A percentile compares a stretch with the other conserved stretches of the same genome.
phyloP scores from a whole-genome alignment of 1,284 basidiomycete genomes.

The Fomitopsis pinicola region DNA sequence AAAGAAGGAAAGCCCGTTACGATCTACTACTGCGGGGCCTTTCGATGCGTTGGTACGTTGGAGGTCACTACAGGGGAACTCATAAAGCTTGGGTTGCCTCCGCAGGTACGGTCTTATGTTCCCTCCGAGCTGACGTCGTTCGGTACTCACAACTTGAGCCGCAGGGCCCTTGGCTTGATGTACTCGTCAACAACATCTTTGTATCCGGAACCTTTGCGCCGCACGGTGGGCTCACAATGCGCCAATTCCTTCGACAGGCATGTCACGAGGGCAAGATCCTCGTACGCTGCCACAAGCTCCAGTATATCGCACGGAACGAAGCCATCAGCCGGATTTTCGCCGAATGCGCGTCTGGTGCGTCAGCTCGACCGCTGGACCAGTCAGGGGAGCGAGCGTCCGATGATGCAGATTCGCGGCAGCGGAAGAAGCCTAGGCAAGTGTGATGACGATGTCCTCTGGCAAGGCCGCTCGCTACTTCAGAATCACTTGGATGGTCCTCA shows the following conservation, averaged over 20 bases:
- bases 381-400: background rate
- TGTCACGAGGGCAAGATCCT: background rate
- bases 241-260: background rate
- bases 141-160: too few relatives aligned
- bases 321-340: background rate
- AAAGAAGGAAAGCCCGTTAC: background rate
- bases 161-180: background rate
- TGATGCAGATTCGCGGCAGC: too few relatives aligned
- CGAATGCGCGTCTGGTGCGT: background rate
- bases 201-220: background rate
- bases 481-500: too few relatives aligned
- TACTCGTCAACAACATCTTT: background rate
- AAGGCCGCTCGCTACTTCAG: too few relatives aligned
- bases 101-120: background rate
- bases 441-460: too few relatives aligned
- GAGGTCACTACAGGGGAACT: background rate
- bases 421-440: too few relatives aligned
- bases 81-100: background rate
- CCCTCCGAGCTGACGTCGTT: background rate
- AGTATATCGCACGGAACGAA: background rate
- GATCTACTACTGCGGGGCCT: background rate
- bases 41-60: background rate
- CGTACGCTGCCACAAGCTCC: background rate
- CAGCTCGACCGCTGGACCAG: background rate
- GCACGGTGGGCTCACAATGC: background rate